Evolutionary conservation across 140 eudicot genomes (phyloP).

Genomic region (Flaveria floridana): DNA sequence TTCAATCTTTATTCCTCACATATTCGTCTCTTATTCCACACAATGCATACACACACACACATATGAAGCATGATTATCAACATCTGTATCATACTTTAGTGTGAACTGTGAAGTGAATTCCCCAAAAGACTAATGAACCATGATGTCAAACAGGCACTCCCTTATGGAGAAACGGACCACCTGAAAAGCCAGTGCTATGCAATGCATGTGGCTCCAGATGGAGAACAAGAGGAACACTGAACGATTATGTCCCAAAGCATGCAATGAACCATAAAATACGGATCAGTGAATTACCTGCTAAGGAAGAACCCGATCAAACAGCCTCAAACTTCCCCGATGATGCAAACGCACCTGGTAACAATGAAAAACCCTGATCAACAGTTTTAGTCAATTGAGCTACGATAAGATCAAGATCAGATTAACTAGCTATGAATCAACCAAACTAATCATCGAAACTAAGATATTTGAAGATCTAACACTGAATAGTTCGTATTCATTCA

Average conservation of each 20-base stretch:
- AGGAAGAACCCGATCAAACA: not conserved
- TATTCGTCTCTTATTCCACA: not conserved
- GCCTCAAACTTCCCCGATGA: slow-evolving; percentile 7
- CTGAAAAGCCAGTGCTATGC: slow-evolving; percentile 45
- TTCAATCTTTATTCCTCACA: slow-evolving; percentile 7
- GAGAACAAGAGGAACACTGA: slow-evolving; percentile 37
- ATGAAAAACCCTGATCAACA: not conserved
- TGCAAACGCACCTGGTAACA: slow-evolving; percentile 32
- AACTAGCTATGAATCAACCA: not conserved
- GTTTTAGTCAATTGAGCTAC: slow-evolving; percentile 5
- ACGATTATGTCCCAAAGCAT: slow-evolving; percentile 44
- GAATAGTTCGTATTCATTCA: not conserved
- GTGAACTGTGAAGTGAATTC: slow-evolving; percentile 3
- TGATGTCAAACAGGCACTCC: slow-evolving; percentile 40
- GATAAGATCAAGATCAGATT: not conserved
- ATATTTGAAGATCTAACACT: slow-evolving; percentile 13
- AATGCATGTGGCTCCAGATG: slow-evolving; percentile 54
- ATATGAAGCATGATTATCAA: slow-evolving; percentile 4
- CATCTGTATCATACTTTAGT: slow-evolving; percentile 7
- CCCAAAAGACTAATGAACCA: slow-evolving; percentile 15
- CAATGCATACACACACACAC: not conserved
- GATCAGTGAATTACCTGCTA: not conserved
- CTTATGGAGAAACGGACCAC: slow-evolving; percentile 47
- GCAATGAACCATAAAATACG: slow-evolving; percentile 16
- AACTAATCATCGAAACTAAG: slow-evolving; percentile 2